Base-by-base conservation (phyloP, 805 yeast species). In the Zygotorulaspora danielsina region DNA sequence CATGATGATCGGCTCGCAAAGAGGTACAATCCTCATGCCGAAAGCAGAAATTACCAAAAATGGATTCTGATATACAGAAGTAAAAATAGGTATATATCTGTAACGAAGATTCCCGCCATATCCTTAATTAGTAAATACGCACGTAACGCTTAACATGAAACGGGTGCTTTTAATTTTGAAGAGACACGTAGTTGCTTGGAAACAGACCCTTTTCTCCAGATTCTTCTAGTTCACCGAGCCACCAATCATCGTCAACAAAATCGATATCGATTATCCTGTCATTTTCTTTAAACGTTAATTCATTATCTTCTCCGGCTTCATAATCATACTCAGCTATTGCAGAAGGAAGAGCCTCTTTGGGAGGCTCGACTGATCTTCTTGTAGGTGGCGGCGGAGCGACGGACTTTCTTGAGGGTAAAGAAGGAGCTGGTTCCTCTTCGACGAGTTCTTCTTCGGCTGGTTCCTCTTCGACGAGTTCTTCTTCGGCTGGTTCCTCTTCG, bases 181-280 rank as follows among this genome's bases (percentile, higher is more conserved):
- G 50, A n/a, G 63, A 41, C 26, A 93, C 97, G 59, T 84, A 87
- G 65, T 86, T 88, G 29, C 95, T 79, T 38, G 98, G 98, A 79
- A 90, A 89, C 40, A 90, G 70, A 42, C 93, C 93, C 50, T 75
- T 73, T 50, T 78, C 83, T 32, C 96, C 96, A 21, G 78, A 66
- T 11, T 35, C 42, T 42, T 64, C 72, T 51, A 81, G 72, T 46
- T 76, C 79, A 36, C 98, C 98, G 39, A 83, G 71, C 97, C 97
- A 93, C 98, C 98, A 93, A 59, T 86, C 96, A 32, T 86, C 96
- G 53, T 88, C 95, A 12, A 85, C 83, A 61, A 85, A 84, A 52
- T 88, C 95, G 46, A 93, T 83, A 44, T 87, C 84, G 13, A 78
- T 69, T 46, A 93, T 87, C 44, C 71, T 55, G 51, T 87, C 97